Percentiles rank a stretch among this genome's conserved stretches.
Evolutionary conservation across 2,329 filamentous ascomycete species (phyloP).

Genomic region (Macrophomina pseudophaseolina): DNA sequence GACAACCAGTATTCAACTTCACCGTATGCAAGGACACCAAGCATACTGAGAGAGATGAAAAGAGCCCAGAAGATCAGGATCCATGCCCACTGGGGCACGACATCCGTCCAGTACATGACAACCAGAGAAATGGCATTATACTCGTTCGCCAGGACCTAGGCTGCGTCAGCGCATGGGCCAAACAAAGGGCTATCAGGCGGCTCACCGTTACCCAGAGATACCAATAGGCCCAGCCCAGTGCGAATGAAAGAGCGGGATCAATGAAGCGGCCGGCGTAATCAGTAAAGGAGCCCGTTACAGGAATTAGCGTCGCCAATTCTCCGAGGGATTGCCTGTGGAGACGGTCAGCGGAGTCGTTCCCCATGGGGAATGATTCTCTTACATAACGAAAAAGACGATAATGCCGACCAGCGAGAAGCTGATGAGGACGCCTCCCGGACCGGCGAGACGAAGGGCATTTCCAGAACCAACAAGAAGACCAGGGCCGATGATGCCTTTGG

Average conservation of each 20-base stretch:
- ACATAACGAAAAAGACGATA: constrained; percentile 33
- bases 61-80: constrained; percentile 54
- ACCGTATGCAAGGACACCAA: constrained; percentile 56
- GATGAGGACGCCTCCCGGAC: constrained; percentile 30
- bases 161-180: neutral
- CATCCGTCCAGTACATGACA: constrained; percentile 52
- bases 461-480: constrained; percentile 32
- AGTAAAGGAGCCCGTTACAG: constrained; percentile 30
- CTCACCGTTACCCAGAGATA: constrained; percentile 52
- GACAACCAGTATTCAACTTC: constrained; percentile 57
- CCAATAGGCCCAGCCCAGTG: constrained; percentile 36
- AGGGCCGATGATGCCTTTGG: constrained; percentile 30
- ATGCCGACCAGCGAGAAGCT: constrained; percentile 32
- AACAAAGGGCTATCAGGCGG: neutral
- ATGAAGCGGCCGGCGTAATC: constrained; percentile 31
- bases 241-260: constrained; percentile 31
- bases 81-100: constrained; percentile 53
- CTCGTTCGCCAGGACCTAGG: constrained; percentile 44
- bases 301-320: constrained; percentile 31
- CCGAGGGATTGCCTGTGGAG: constrained; percentile 31
- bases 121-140: constrained; percentile 53
- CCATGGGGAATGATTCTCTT: constrained; percentile 14
- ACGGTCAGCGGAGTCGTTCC: constrained; percentile 2
- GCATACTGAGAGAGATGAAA: constrained; percentile 49
- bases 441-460: constrained; percentile 31